Evolutionary conservation across 2,329 filamentous ascomycete species (phyloP).

Genomic region (Parasarocladium wereldwijsianum): DNA sequence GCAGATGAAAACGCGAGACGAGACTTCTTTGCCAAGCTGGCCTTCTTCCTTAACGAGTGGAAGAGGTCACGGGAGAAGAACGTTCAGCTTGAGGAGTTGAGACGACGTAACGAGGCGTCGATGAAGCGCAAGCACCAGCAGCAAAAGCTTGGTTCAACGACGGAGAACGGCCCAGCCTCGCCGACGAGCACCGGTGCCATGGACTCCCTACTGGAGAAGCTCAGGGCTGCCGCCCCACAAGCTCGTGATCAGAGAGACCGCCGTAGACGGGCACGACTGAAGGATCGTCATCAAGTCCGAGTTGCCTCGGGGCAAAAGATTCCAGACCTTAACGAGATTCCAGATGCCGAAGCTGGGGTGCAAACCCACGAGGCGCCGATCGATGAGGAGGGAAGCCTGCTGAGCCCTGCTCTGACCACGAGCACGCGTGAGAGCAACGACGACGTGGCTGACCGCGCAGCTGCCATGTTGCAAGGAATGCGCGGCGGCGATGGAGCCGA

Average conservation of each 20-base stretch:
- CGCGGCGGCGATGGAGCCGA: slow-evolving; percentile 50
- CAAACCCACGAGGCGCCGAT: slow-evolving; percentile 20
- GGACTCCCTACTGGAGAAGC: slow-evolving; percentile 89
- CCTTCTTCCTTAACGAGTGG: slow-evolving; percentile 82
- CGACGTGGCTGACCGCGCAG: slow-evolving; percentile 75
- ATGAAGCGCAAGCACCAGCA: slow-evolving; percentile 83
- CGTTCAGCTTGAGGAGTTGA: slow-evolving; percentile 62
- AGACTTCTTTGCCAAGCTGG: slow-evolving; percentile 91
- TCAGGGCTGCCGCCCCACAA: slow-evolving; percentile 84
- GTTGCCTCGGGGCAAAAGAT: slow-evolving; percentile 81
- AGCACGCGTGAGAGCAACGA: slow-evolving; percentile 37
- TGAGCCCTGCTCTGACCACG: slow-evolving; percentile 35
- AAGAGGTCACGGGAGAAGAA: slow-evolving; percentile 96
- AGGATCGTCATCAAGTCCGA: slow-evolving; percentile 80
- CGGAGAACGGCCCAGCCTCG: slow-evolving; percentile 37
- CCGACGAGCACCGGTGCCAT: slow-evolving; percentile 76
- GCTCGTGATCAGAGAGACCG: slow-evolving; percentile 79
- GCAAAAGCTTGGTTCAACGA: slow-evolving; percentile 41
- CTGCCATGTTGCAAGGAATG: slow-evolving; percentile 71
- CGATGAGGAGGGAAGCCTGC: slow-evolving; percentile 32
- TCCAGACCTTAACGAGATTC: slow-evolving; percentile 51
- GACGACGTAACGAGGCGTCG: slow-evolving; percentile 73
- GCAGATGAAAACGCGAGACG: slow-evolving; percentile 82
- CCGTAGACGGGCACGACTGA: slow-evolving; percentile 71
- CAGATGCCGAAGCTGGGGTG: slow-evolving; percentile 33